Conservation (phyloP, 139 green algal species). For the Tetradesmus obliquus region DNA sequence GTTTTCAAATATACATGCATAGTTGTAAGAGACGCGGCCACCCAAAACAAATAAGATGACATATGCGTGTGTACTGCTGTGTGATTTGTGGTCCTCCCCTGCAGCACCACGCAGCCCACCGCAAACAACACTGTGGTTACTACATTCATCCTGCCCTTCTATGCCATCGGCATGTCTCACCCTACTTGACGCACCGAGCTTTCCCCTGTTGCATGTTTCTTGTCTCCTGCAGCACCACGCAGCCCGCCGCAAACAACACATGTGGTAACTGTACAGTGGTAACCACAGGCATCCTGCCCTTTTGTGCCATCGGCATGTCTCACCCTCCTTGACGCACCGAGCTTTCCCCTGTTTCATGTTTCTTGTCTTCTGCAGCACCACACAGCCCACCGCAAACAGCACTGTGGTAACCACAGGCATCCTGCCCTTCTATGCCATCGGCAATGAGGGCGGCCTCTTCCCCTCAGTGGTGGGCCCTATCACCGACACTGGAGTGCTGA, state of each 20-base stretch:
- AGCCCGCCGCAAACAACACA: background rate
- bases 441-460: conserved; percentile 43
- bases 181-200: no score
- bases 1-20: no score
- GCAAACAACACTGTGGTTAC: background rate
- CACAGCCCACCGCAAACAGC: background rate
- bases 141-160: no score
- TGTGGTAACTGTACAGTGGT: background rate
- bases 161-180: no score
- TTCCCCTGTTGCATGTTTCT: no score
- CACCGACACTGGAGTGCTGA: background rate
- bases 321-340: background rate
- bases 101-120: background rate
- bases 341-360: background rate
- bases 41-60: no score
- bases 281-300: background rate
- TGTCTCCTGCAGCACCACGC: background rate
- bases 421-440: conserved; percentile 19
- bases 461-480: background rate
- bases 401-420: background rate
- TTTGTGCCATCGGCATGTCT: conserved; percentile 20
- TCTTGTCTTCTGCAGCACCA: background rate
- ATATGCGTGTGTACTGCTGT: no score
- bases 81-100: background rate
- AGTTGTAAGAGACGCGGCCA: no score